phyloP scores from a whole-genome alignment of 768 basidiomycete species.

The Trametes elegans region DNA sequence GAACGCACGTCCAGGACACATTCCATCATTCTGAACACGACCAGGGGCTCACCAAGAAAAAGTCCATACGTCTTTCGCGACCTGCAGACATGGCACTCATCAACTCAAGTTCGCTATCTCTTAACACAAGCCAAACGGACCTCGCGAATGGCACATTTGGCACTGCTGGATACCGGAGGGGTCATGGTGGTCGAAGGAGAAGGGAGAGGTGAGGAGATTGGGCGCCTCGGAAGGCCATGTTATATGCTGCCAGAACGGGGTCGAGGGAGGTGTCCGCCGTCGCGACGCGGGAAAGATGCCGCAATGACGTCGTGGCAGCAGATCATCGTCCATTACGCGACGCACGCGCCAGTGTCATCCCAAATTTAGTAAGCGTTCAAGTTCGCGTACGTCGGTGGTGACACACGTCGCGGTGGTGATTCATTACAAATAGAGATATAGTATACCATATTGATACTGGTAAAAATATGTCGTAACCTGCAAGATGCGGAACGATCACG shows the following conservation, averaged over 20 bases:
- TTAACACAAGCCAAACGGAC: background rate
- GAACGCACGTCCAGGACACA: background rate
- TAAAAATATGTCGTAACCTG: too few relatives aligned
- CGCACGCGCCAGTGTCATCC: background rate
- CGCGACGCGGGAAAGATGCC: background rate
- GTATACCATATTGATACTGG: too few relatives aligned
- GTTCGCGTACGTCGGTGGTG: background rate
- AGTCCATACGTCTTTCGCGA: slow-evolving; percentile 54
- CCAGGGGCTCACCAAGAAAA: slow-evolving; percentile 52
- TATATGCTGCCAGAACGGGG: background rate
- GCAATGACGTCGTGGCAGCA: background rate
- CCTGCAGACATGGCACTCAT: slow-evolving; percentile 17
- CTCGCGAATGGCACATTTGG: slow-evolving; percentile 11
- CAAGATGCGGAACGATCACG: too few relatives aligned
- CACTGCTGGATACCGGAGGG: background rate
- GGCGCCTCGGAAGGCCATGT: background rate
- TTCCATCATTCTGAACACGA: background rate
- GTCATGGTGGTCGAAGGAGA: background rate
- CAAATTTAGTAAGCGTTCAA: background rate
- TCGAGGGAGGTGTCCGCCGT: background rate
- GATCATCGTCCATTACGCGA: background rate
- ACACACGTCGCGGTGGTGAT: too few relatives aligned
- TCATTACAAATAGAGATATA: too few relatives aligned
- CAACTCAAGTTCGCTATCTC: background rate
- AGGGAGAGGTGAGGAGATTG: background rate